Evolutionary conservation across 2,329 filamentous ascomycete species (phyloP), one percentile per base, ranked within the genome.

Genomic region (Pyricularia sp.): DNA sequence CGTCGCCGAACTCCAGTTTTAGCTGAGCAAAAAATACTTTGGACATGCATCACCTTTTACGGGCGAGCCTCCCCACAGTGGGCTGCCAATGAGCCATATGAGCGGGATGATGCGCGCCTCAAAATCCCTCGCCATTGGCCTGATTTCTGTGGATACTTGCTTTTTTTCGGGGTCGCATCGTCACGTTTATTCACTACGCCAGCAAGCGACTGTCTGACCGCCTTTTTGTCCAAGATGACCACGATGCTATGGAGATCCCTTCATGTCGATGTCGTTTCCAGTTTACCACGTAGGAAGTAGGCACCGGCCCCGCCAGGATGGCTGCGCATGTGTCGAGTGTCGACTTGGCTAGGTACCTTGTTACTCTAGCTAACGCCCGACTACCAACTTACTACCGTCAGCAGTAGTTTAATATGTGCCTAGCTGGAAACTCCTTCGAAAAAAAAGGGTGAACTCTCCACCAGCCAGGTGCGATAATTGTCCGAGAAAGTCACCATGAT

Each of bases 1-100:
- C 63, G 58, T 70, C 65, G 64, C 30, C 58, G 63, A 65, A 66
- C 33, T 36, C 68, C 67, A n/a, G 36, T 55, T 55, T 55, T 59
- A 23, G 7, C 26, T 67, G 23, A 33, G 30, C 33, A 55, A 64
- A 68, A 68, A 68, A 63, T 42, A 31, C 25, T 26, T 33, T 31
- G 66, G 66, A 23, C 9, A 66, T 42, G 61, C 9, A 66, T 42
- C 65, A 64, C 26, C 33, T 28, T 42, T 42, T 36, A 9, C 23
- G 36, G 64, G 33, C 65, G 25, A 66, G 59, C 25, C 59, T 63
- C 59, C 59, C 65, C 33, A 55, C 26, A 30, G 36, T 42, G 65
- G 33, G 50, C 65, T 55, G 36, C 14, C 31, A 50, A 31, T 65
- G 28, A 65, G 64, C 64, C 28, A 42, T 28, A 26, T 28, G n/a